phyloP scores from a whole-genome alignment of 1,284 basidiomycete genomes.

The Trichosporon ovoides region DNA sequence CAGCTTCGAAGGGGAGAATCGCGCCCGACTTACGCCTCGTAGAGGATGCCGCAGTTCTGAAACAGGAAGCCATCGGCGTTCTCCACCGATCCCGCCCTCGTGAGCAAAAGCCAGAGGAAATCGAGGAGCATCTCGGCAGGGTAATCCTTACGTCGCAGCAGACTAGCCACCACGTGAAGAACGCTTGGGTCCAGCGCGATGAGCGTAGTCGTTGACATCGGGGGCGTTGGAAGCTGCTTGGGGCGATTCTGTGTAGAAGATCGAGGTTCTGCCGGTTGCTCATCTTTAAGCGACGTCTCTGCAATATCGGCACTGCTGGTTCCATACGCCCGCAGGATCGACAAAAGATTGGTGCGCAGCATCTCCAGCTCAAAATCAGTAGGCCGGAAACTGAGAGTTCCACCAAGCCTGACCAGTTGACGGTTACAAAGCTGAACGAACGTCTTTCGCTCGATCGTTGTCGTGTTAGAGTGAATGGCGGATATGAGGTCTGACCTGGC shows the following conservation, averaged over 20 bases:
- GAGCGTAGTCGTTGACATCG: background rate
- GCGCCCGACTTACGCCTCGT: conserved; percentile 5
- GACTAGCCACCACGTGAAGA: conserved; percentile 19
- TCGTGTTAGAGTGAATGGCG: conserved; percentile 30
- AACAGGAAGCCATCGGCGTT: conserved; percentile 35
- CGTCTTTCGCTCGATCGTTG: conserved; percentile 18
- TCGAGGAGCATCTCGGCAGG: conserved; percentile 31
- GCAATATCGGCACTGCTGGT: conserved; percentile 21
- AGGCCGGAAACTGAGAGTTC: conserved; percentile 8
- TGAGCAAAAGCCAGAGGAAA: conserved; percentile 39
- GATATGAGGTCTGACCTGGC: conserved; percentile 31
- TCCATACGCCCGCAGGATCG: conserved; percentile 31
- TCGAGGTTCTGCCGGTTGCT: background rate
- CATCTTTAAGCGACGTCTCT: conserved; percentile 13
- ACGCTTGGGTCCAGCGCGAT: conserved; percentile 24
- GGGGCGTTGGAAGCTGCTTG: background rate
- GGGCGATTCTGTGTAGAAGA: background rate
- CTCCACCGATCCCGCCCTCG: conserved; percentile 20
- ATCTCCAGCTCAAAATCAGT: conserved; percentile 9
- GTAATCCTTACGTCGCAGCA: conserved; percentile 18
- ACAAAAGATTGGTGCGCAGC: conserved; percentile 8
- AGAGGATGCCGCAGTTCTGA: conserved; percentile 20
- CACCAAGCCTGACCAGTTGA: conserved; percentile 17
- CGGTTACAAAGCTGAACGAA: conserved; percentile 28
- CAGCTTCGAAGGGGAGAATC: background rate